Percentiles rank a stretch among this genome's conserved stretches.
phyloP scores from a whole-genome alignment of 331 rosid species.

The Arachis monticola region DNA sequence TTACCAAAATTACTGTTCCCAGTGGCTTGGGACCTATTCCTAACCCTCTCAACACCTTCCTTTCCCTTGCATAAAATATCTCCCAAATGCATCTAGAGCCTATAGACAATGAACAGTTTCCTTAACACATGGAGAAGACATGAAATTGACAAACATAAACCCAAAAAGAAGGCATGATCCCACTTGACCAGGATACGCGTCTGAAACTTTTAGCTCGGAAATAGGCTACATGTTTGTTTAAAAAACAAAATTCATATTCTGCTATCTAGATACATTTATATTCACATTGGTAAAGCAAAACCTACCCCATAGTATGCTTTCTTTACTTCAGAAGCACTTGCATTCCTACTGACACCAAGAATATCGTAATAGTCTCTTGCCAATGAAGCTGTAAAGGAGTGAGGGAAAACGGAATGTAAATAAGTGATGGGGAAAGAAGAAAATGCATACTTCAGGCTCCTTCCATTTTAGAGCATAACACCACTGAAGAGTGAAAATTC shows the following conservation, averaged over 20 bases:
- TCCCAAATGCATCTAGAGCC: too few species aligned
- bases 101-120: neutral
- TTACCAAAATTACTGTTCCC: too few species aligned
- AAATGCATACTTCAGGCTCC: conserved; percentile 1
- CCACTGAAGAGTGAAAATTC: neutral
- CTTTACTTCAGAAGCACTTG: conserved; percentile 85
- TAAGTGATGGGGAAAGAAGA: neutral
- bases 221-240: neutral
- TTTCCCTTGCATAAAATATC: too few species aligned
- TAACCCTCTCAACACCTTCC: too few species aligned
- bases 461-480: neutral
- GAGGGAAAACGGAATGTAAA: neutral
- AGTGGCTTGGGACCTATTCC: too few species aligned
- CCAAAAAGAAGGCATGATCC: neutral
- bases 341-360: conserved; percentile 84
- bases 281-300: conserved; percentile 30
- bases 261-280: neutral
- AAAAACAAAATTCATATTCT: neutral
- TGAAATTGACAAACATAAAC: neutral
- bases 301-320: conserved; percentile 95
- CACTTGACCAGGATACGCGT: conserved; percentile 19
- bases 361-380: conserved; percentile 75
- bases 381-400: conserved; percentile 60
- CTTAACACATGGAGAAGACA: conserved; percentile 2
- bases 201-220: conserved; percentile 6